These are phyloP conservation scores for Monilinia vaccinii-corymbosi DNA, from an alignment of 2,329 filamentous ascomycete genomes.

Conservation along the genomic window DNA sequence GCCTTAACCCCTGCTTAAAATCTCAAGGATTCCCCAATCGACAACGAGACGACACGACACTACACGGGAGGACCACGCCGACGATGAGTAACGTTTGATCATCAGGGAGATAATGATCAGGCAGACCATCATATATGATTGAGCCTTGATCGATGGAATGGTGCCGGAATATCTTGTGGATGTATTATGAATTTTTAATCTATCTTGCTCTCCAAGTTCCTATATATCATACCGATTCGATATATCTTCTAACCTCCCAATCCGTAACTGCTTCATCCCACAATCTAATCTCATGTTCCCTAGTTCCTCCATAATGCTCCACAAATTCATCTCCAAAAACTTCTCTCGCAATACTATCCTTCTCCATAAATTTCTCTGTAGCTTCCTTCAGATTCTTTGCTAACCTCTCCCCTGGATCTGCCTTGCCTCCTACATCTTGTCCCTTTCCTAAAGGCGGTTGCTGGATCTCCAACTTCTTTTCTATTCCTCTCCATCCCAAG, in stretches of 20 bases:
- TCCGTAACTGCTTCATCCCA: slow-evolving; percentile 98
- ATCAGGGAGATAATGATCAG: too few species aligned
- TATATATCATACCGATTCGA: not conserved
- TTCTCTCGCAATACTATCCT: slow-evolving; percentile 81
- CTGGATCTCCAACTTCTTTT: slow-evolving; percentile 80
- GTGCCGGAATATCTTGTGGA: too few species aligned
- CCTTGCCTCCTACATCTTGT: slow-evolving; percentile 64
- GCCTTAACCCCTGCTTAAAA: too few species aligned
- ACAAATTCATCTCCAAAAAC: slow-evolving; percentile 94
- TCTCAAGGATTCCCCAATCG: too few species aligned
- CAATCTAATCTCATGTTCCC: slow-evolving; percentile 80
- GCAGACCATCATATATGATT: too few species aligned
- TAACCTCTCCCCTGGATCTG: slow-evolving; percentile 65
- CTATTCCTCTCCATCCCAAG: slow-evolving; percentile 81
- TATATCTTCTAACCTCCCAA: slow-evolving; percentile 37
- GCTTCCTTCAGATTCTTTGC: slow-evolving; percentile 83
- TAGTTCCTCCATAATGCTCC: slow-evolving; percentile 85
- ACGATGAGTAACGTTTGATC: too few species aligned
- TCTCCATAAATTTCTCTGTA: slow-evolving; percentile 64
- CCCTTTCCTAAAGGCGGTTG: slow-evolving; percentile 78
- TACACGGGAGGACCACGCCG: too few species aligned
- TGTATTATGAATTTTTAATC: too few species aligned
- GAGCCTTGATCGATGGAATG: too few species aligned
- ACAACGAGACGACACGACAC: too few species aligned
- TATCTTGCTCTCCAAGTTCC: too few species aligned